Percentiles rank a stretch among this genome's conserved stretches.
These are phyloP conservation scores for Wickerhamomyces bisporus DNA, from an alignment of 805 yeast genomes.

Conservation along the genomic window DNA sequence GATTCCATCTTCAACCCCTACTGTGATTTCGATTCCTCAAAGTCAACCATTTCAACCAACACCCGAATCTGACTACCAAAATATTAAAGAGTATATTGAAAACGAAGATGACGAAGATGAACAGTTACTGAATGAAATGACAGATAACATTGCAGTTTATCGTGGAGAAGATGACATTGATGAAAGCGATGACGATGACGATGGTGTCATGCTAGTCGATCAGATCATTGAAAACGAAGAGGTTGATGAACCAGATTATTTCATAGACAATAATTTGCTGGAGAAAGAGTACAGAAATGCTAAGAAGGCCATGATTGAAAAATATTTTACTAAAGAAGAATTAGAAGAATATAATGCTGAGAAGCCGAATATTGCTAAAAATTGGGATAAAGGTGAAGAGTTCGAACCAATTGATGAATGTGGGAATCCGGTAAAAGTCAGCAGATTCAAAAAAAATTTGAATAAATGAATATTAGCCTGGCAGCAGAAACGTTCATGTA, in stretches of 20 bases:
- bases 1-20: not conserved
- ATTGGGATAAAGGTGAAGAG: conserved; percentile 46
- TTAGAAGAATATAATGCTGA: conserved; percentile 1
- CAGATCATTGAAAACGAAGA: conserved; percentile 36
- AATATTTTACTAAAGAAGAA: conserved; percentile 15
- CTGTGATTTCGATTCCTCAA: not conserved
- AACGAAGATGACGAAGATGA: conserved; percentile 19
- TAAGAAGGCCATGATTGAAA: conserved; percentile 25
- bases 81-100: conserved; percentile 12
- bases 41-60: not conserved
- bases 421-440: conserved; percentile 54
- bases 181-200: conserved; percentile 31
- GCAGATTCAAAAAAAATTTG: conserved; percentile 73
- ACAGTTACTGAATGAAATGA: conserved; percentile 12
- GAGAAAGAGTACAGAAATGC: conserved; percentile 27
- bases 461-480: too few species aligned
- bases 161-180: conserved; percentile 16
- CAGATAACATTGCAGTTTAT: conserved; percentile 17
- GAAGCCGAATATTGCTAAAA: conserved; percentile 7
- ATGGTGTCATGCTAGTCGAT: conserved; percentile 36
- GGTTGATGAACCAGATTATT: conserved; percentile 24
- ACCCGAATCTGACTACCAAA: conserved; percentile 8
- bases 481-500: too few species aligned
- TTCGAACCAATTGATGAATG: conserved; percentile 63
- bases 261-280: conserved; percentile 23